Evolutionary conservation across 176 grass and related monocot genomes (phyloP).

Genomic region (barley (Hordeum vulgare)): MorexV3_pseudomolecules_assembly NC_058522.1:376641645-376642144

Average conservation of each 20-base stretch:
- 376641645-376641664: slow-evolving; percentile 42
- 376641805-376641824: slow-evolving; percentile 11
- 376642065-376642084: slow-evolving; percentile 37
- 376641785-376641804: slow-evolving; percentile 21
- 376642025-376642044: slow-evolving; percentile 94
- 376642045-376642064: slow-evolving; percentile 64
- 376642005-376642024: slow-evolving; percentile 84
- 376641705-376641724: background rate
- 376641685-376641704: slow-evolving; percentile 22
- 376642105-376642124: slow-evolving; percentile 58
- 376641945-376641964: slow-evolving; percentile 30
- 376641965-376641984: slow-evolving; percentile 38
- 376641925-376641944: slow-evolving; percentile 39
- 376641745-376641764: slow-evolving; percentile 9
- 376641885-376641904: slow-evolving; percentile 19
- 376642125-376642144: slow-evolving; percentile 60
- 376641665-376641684: slow-evolving; percentile 20
- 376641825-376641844: slow-evolving; percentile 23
- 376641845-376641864: slow-evolving; percentile 12
- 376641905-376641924: slow-evolving; percentile 24
- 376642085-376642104: slow-evolving; percentile 52
- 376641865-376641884: slow-evolving; percentile 23
- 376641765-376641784: slow-evolving; percentile 10
- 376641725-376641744: background rate
- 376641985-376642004: slow-evolving; percentile 55